Evolutionary conservation across 345 rosid genomes (phyloP).

Genomic region (Lagerstroemia speciosa): DNA sequence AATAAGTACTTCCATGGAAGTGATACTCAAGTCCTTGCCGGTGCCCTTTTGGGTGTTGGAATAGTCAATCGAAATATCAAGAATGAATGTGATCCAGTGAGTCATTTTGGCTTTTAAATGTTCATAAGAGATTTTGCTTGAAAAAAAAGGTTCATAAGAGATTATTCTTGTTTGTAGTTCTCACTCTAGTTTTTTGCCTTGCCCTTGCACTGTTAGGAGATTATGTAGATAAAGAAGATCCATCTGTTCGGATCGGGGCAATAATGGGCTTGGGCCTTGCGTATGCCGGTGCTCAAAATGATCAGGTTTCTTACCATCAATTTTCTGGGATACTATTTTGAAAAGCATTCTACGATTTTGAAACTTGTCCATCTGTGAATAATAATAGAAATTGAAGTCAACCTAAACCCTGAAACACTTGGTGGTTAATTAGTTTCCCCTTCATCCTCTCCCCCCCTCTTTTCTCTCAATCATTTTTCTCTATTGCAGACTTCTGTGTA

Average conservation of each 20-base stretch:
- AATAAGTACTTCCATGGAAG: slow-evolving; percentile 81
- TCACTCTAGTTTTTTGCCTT: slow-evolving; percentile 28
- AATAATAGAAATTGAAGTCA: background rate
- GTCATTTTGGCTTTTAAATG: slow-evolving; percentile 17
- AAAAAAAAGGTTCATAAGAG: too few species aligned
- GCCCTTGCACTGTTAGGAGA: slow-evolving; percentile 83
- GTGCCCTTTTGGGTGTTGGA: slow-evolving; percentile 92
- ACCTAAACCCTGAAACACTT: too few species aligned
- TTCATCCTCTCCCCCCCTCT: background rate
- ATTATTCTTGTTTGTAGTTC: slow-evolving; percentile 4
- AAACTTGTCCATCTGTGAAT: background rate
- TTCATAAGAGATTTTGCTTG: too few species aligned
- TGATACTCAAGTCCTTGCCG: slow-evolving; percentile 75
- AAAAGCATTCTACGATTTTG: background rate
- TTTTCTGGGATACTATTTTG: background rate
- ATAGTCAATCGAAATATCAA: slow-evolving; percentile 73
- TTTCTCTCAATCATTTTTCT: background rate
- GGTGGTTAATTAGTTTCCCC: background rate
- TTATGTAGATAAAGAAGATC: slow-evolving; percentile 58
- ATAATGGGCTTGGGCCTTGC: slow-evolving; percentile 95
- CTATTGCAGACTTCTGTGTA: background rate
- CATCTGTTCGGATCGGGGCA: slow-evolving; percentile 77
- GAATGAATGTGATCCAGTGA: slow-evolving; percentile 89
- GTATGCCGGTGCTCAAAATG: slow-evolving; percentile 85
- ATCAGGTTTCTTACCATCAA: slow-evolving; percentile 8